Evolutionary conservation across 1,139 yeast genomes (phyloP), one percentile per base, ranked within the genome.

Genomic region (Scheffersomyces segobiensis): DNA sequence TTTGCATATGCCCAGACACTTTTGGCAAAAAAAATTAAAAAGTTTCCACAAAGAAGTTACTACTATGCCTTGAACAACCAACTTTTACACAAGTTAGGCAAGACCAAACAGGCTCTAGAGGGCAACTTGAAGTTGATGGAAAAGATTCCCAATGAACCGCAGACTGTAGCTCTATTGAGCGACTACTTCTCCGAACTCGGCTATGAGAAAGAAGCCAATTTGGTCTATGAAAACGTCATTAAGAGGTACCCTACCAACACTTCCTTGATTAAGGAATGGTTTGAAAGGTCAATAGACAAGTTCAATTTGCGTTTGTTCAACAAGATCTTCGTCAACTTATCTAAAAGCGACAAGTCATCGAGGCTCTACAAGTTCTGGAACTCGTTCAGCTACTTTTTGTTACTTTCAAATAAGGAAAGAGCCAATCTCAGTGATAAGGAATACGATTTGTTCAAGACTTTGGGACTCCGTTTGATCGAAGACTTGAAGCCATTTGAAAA

Each of bases 391-490:
- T 62, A 65, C 52, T 58, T 57, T 52, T 60, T 56, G 52, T 50
- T 61, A 32, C 50, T 60, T 24, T 53, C 56, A 3, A 50, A 48
- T 21, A 48, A 24, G 6, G 17, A 21, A 14, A 39, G 5, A 18
- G 52, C 49, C 5, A 55, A 53, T 19, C 53, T 56, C 21, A 53
- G 48, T 6, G 75, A 75, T 3, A 71, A 81, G 55, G 85, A 81
- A 59, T 69, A 71, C 55, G 73, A 71, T 26, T 72, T 89, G 49
- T 86, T 81, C 63, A 85, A 87, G 3, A 77, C 79, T 60, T 75
- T 91, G 53, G 95, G 91, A 0, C 64, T 77, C 56, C 82, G 86
- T 61, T 66, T 87, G 60, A 68, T 87, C 17, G 87, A 84, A 47
- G 65, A 62, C 19, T 65, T 79, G 22, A 71, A 73, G 48, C 87